A percentile compares a stretch with the other conserved stretches of the same genome.
phyloP scores from a whole-genome alignment of 2,329 filamentous ascomycete species.

The Venturia asperata region DNA sequence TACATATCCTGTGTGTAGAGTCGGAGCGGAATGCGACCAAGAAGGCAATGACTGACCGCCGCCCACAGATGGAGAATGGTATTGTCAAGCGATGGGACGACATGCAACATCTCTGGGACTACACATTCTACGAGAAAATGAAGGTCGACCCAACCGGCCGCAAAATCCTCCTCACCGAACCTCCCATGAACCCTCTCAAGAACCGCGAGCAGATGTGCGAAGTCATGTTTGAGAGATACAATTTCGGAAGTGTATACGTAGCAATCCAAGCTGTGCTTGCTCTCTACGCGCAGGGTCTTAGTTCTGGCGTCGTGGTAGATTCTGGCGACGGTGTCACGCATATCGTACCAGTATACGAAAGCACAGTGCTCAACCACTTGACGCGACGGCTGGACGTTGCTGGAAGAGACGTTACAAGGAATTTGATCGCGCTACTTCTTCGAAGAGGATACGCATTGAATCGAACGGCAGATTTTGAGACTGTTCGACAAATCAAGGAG shows the following conservation, averaged over 20 bases:
- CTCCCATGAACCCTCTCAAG: conserved; percentile 93
- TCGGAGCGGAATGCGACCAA: background rate
- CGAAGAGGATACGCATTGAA: conserved; percentile 94
- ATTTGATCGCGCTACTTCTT: conserved; percentile 88
- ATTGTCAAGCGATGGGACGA: conserved; percentile 99
- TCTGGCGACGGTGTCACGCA: conserved; percentile 97
- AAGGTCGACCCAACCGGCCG: conserved; percentile 80
- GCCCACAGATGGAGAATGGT: conserved; percentile 84
- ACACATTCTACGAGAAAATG: conserved; percentile 97
- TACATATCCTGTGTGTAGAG: conserved; percentile 64
- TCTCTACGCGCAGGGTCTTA: conserved; percentile 85
- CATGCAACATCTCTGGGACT: conserved; percentile 99
- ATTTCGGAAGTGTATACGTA: conserved; percentile 94
- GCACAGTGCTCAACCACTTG: conserved; percentile 93
- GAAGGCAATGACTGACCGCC: background rate
- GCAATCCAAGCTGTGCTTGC: conserved; percentile 96
- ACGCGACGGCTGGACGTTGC: conserved; percentile 91
- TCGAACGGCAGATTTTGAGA: conserved; percentile 97
- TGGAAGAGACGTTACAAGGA: conserved; percentile 94
- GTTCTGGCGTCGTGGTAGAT: conserved; percentile 90
- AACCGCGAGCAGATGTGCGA: conserved; percentile 98
- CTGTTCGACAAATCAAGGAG: conserved; percentile 98
- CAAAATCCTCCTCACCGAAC: conserved; percentile 96
- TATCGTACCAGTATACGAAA: conserved; percentile 97
- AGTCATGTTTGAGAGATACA: conserved; percentile 98